Evolutionary conservation across 305 asterid genomes (phyloP).

Genomic region (Solanum hybrid): DNA sequence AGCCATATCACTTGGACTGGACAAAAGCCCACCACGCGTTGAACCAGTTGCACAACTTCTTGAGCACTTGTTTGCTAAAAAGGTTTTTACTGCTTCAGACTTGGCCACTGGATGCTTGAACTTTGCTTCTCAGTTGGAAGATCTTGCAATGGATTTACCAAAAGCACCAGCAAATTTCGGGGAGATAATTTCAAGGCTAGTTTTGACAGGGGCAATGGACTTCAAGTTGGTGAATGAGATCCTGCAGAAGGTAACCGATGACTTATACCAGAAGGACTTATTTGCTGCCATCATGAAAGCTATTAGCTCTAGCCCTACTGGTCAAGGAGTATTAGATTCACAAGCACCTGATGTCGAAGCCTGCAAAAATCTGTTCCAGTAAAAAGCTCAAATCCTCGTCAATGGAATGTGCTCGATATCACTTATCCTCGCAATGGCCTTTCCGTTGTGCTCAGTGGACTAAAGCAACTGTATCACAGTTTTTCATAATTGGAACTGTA

Average conservation of each 20-base stretch:
- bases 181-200: constrained; percentile 45
- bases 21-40: constrained; percentile 61
- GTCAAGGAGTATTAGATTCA: constrained; percentile 40
- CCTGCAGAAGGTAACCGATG: constrained; percentile 45
- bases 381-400: constrained; percentile 7
- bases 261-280: constrained; percentile 40
- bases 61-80: constrained; percentile 33
- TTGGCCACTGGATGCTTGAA: constrained; percentile 37
- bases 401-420: constrained; percentile 1
- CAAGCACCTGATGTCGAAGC: constrained; percentile 55
- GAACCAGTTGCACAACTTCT: constrained; percentile 56
- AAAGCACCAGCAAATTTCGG: constrained; percentile 73
- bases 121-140: constrained; percentile 53
- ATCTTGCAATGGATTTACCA: constrained; percentile 78
- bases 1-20: constrained; percentile 63
- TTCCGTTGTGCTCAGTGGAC: background rate
- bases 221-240: constrained; percentile 47
- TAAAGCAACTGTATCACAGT: constrained; percentile 6
- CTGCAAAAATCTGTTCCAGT: constrained; percentile 48
- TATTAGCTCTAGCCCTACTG: constrained; percentile 32
- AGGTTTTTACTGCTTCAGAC: constrained; percentile 39
- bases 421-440: background rate
- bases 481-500: constrained; percentile 8
- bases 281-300: constrained; percentile 24
- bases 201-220: constrained; percentile 42